Base-by-base conservation (phyloP, 441 rosid genomes). In the Gossypium trilobum region DNA sequence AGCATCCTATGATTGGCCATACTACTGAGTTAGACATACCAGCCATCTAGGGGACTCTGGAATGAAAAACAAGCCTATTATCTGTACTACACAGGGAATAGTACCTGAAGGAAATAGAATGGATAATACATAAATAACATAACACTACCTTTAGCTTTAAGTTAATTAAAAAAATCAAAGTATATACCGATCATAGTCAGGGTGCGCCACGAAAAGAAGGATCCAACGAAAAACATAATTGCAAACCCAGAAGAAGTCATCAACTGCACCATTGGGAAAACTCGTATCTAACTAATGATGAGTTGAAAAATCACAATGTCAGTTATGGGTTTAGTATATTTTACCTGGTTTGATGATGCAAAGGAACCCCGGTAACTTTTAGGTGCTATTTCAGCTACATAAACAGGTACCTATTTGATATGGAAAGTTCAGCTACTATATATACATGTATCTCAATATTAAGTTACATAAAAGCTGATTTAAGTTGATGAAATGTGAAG, bases 371-470 rank as follows among this genome's bases (percentile, higher is more conserved):
- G 78, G 33, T 83, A 75, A 70, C 80, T 78, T 77, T 86, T 86
- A 7, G 97, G 97, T 23, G 95, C 81, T 57, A 91, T 85, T 82
- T 91, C 95, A 17, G 95, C 91, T 25, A 91, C 80, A 52, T 85
- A 91, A 27, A 88, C 70, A 0, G 93, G 92, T 48, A 87, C 88
- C 93, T 90, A 80, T 4, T 36, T 9, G 31, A 71, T 20, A 46
- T 54, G 29, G 20, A 6, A 64, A 64, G 25, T 14, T 16, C 33
- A 56, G 42, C 19, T 66, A 39, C 66, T 7, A 36, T 62, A 39
- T 6, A 14, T 7, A 31, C 5, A 36, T 3, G 54, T 48, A 22
- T 14, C 39, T 67, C 31, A 52, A 1, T 14, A 13, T 0, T 60
- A 27, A 39, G 67, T 39, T 27, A 57, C 44, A 17, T 71, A n/a